Percentiles rank a stretch among this genome's conserved stretches.
Conservation (phyloP, 73 alveolate species). For the Uronychia setigera region DNA sequence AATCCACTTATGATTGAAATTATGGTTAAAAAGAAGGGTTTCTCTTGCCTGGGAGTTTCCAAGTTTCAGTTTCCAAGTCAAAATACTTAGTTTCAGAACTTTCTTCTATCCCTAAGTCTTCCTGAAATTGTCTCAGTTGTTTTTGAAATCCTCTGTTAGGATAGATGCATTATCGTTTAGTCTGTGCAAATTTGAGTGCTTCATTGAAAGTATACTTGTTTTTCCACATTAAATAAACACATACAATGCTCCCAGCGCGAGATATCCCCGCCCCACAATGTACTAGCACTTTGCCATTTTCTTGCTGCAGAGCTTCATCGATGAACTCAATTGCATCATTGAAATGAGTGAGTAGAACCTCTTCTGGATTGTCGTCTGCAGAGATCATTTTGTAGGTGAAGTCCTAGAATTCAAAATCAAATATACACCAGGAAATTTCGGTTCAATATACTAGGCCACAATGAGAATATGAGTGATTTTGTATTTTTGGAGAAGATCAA, state of each 20-base stretch:
- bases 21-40: no score
- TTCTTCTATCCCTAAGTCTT: no score
- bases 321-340: conserved; percentile 74
- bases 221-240: conserved; percentile 87
- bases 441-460: conserved; percentile 42
- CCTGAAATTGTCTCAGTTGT: conserved; percentile 83
- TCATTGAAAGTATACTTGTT: conserved; percentile 72
- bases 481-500: conserved; percentile 6
- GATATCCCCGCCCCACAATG: conserved; percentile 97
- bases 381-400: conserved; percentile 67
- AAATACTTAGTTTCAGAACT: no score
- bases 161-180: conserved; percentile 77
- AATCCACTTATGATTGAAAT: no score
- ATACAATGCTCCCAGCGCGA: conserved; percentile 84
- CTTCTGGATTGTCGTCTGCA: conserved; percentile 66
- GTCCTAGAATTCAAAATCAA: no score
- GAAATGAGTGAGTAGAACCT: conserved; percentile 68
- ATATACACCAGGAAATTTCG: conserved; percentile 53
- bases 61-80: no score
- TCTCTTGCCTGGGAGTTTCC: no score
- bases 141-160: conserved; percentile 91
- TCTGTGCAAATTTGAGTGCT: conserved; percentile 79
- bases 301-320: conserved; percentile 71
- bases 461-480: conserved; percentile 52
- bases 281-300: conserved; percentile 72